Evolutionary conservation across 2,329 filamentous ascomycete genomes (phyloP).

Genomic region (Plectosphaerella plurivora): DNA sequence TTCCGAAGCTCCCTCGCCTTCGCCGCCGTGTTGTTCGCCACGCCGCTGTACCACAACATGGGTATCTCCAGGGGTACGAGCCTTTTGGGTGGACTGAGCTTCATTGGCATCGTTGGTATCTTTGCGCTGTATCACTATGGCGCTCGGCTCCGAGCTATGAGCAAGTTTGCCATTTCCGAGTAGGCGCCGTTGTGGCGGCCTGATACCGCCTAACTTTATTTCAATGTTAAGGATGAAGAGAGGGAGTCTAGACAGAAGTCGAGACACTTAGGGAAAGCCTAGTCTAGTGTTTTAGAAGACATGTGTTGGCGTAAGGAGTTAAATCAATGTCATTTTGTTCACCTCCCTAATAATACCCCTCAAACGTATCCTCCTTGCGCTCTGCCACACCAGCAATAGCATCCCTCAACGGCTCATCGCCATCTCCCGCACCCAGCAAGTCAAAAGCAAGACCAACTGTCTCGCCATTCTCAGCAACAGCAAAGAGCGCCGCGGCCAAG

Average conservation of each 20-base stretch:
- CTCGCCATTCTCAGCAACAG: constrained; percentile 30
- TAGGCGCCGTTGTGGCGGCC: too few relatives aligned
- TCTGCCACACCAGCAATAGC: constrained; percentile 32
- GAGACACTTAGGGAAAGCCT: too few relatives aligned
- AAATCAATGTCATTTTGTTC: too few relatives aligned
- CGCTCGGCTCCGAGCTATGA: constrained; percentile 47
- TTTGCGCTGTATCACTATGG: constrained; percentile 56
- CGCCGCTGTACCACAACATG: constrained; percentile 54
- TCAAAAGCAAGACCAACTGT: constrained; percentile 38
- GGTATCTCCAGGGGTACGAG: constrained; percentile 54
- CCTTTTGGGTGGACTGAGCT: constrained; percentile 50
- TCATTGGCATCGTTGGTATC: constrained; percentile 53
- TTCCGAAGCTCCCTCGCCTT: constrained; percentile 54
- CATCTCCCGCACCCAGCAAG: constrained; percentile 31
- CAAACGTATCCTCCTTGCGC: constrained; percentile 25
- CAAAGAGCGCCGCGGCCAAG: constrained; percentile 36
- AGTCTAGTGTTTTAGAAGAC: too few relatives aligned
- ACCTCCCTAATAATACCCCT: constrained; percentile 16
- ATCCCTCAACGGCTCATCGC: constrained; percentile 22
- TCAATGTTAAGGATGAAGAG: too few relatives aligned
- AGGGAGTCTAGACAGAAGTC: too few relatives aligned
- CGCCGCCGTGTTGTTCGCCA: constrained; percentile 54
- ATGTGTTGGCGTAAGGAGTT: too few relatives aligned
- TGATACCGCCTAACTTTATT: too few relatives aligned
- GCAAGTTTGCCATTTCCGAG: constrained; percentile 47